phyloP scores from a whole-genome alignment of 441 rosid species.

The Daphne laureola region DNA sequence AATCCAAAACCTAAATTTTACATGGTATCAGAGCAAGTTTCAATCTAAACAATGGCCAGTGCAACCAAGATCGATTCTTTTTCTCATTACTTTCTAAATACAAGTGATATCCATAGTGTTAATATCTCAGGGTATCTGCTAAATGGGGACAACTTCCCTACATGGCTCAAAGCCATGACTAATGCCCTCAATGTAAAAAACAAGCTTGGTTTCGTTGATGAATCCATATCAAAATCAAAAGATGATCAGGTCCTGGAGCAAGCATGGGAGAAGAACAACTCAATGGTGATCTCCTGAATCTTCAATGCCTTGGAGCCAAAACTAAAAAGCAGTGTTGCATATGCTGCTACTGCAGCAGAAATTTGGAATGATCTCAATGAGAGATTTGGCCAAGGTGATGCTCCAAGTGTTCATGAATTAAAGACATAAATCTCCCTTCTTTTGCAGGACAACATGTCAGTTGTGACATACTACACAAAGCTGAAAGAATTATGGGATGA shows the following conservation, averaged over 20 bases:
- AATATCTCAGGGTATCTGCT: too few species aligned
- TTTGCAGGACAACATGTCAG: too few species aligned
- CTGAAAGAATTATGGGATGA: too few species aligned
- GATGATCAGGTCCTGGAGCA: not conserved
- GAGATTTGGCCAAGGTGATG: conserved; percentile 7
- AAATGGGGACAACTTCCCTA: too few species aligned
- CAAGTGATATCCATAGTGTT: too few species aligned
- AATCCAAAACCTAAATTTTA: too few species aligned
- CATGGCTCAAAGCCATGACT: not conserved
- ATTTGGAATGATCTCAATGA: conserved; percentile 9
- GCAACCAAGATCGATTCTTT: too few species aligned
- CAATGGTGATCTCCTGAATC: conserved; percentile 12
- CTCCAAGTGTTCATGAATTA: not conserved
- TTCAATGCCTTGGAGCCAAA: not conserved
- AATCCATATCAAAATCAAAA: not conserved
- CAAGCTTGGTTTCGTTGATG: conserved; percentile 5
- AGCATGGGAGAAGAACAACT: conserved; percentile 3
- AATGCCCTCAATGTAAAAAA: conserved; percentile 3
- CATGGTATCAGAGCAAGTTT: too few species aligned
- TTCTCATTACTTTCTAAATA: too few species aligned
- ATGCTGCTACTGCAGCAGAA: not conserved
- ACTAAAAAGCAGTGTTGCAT: not conserved
- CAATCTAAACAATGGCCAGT: too few species aligned
- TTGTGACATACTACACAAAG: too few species aligned
- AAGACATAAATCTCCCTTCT: too few species aligned